Evolutionary conservation across 1,284 basidiomycete species (phyloP), one percentile per base, ranked within the genome.

Genomic region (Neotropicomus parvogracilis): DNA sequence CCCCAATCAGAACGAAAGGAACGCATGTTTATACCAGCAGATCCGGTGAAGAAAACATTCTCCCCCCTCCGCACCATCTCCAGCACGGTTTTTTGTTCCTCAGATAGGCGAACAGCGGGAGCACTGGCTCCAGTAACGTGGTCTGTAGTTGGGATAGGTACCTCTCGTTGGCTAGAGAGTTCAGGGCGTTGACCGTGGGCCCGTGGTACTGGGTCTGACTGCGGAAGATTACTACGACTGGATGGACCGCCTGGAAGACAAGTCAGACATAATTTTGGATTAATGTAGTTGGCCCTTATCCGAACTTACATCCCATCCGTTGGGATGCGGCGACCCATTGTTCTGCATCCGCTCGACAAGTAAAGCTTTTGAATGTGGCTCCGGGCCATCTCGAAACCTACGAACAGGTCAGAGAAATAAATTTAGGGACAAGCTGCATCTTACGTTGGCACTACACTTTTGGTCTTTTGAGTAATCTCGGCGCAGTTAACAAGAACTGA

Each of bases 41-140:
- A 83, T 3, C 91, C 91, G 0, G 90, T 91, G 68, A 91, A 93
- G 65, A 94, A 93, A 7, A 86, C 73, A 49, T 72, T 84, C 59
- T 79, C 73, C 4, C 75, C 74, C 24, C 70, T 67, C 11, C 74
- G 58, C 1, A 81, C 74, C 29, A 79, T 75, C 35, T 69, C 58
- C 42, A 83, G 59, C 4, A 83, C 77, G 26, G 70, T 65, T 46
- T 70, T 71, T 61, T 84, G 81, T 62, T 83, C 79, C 9, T 65
- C 56, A 43, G 76, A 79, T 34, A 84, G 55, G 28, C 44, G 37
- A 9, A 66, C 49, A 17, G 49, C 9, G 9, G 41, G 39, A 4
- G 27, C 13, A 16, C 28, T 24, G 17, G 17, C 29, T 19, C 27
- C 29, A 9, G 29, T 41, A 31, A 14, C 29, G 4, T 45, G 37